phyloP scores from a whole-genome alignment of 768 basidiomycete species.

The Kwoniella dendrophila region DNA sequence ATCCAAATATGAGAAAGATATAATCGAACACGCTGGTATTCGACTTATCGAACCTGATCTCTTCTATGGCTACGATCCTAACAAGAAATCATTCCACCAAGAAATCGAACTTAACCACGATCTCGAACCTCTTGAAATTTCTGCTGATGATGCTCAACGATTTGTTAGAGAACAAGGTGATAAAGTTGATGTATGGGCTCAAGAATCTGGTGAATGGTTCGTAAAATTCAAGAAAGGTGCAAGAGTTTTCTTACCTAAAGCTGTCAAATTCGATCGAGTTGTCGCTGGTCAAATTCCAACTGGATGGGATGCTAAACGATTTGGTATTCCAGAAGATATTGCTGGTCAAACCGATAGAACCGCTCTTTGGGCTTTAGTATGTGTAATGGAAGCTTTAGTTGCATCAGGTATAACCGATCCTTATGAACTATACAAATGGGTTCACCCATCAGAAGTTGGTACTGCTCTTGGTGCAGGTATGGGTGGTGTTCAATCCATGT shows the following conservation, averaged over 20 bases:
- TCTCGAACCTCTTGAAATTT: conserved; percentile 91
- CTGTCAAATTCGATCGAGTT: conserved; percentile 87
- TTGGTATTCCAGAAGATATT: conserved; percentile 96
- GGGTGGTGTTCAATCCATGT: conserved; percentile 88
- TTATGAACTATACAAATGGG: conserved; percentile 93
- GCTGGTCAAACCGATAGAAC: conserved; percentile 85
- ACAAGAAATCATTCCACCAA: conserved; percentile 95
- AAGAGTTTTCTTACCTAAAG: conserved; percentile 87
- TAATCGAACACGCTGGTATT: conserved; percentile 85
- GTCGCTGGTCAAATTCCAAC: conserved; percentile 97
- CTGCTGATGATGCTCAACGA: conserved; percentile 84
- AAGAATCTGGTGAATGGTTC: conserved; percentile 90
- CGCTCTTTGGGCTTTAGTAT: conserved; percentile 91
- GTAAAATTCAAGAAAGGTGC: conserved; percentile 99
- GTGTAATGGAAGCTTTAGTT: conserved; percentile 91
- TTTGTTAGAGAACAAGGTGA: conserved; percentile 97
- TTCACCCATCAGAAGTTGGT: conserved; percentile 96
- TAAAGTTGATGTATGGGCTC: conserved; percentile 92
- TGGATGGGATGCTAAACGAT: conserved; percentile 94
- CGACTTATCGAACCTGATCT: conserved; percentile 95
- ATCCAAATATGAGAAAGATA: conserved; percentile 90
- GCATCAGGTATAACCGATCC: conserved; percentile 97
- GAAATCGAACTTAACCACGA: conserved; percentile 96
- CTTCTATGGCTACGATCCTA: conserved; percentile 96
- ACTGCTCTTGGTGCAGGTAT: conserved; percentile 94